Evolutionary conservation across 202 grass and related monocot genomes (phyloP).

Genomic region (Musa balbisiana): DNA sequence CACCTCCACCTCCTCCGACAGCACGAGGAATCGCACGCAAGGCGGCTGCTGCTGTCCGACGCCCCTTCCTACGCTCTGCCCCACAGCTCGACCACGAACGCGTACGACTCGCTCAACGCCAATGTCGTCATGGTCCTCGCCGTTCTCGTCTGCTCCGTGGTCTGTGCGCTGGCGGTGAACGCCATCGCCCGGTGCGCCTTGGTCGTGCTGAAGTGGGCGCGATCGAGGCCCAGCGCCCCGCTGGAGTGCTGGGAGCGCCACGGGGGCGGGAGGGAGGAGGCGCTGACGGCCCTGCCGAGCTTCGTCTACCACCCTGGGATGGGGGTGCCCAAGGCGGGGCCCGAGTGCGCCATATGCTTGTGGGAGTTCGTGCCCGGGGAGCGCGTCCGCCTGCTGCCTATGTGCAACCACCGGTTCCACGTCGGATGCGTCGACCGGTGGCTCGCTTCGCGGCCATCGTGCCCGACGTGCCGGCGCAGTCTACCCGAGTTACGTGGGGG

Average conservation of each 20-base stretch:
- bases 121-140: slow-evolving; percentile 57
- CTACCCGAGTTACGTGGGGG: not conserved
- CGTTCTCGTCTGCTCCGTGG: slow-evolving; percentile 45
- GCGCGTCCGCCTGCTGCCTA: slow-evolving; percentile 58
- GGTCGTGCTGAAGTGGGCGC: slow-evolving; percentile 33
- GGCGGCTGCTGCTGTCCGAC: not conserved
- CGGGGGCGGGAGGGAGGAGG: not conserved
- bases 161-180: slow-evolving; percentile 42
- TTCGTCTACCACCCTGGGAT: slow-evolving; percentile 30
- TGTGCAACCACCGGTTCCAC: slow-evolving; percentile 85
- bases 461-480: slow-evolving; percentile 67
- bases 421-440: slow-evolving; percentile 82
- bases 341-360: slow-evolving; percentile 83
- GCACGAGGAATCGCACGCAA: not conserved
- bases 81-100: not conserved
- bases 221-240: slow-evolving; percentile 26
- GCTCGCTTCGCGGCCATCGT: slow-evolving; percentile 54
- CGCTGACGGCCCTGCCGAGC: slow-evolving; percentile 22
- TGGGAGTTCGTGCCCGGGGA: slow-evolving; percentile 61
- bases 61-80: not conserved
- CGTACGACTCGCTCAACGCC: slow-evolving; percentile 44
- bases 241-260: not conserved
- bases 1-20: too few relatives aligned
- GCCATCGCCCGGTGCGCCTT: slow-evolving; percentile 37
- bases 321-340: slow-evolving; percentile 26